Evolutionary conservation across 2,329 filamentous ascomycete genomes (phyloP).

Genomic region (Neoascochyta sp.): DNA sequence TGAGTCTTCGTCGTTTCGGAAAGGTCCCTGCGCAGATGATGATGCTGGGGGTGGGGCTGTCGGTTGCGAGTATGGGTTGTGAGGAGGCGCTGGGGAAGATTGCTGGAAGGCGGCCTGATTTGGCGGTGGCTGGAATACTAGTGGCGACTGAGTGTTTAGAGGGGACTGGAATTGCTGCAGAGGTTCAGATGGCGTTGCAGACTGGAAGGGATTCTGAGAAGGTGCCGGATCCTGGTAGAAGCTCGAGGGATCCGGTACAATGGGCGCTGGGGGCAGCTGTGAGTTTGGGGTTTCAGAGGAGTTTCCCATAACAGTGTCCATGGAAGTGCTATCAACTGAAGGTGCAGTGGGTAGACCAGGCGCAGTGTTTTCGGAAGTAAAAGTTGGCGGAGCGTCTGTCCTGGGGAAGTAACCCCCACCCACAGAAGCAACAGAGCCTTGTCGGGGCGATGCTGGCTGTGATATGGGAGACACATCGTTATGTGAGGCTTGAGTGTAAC

Average conservation of each 20-base stretch:
- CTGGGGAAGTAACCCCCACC: constrained; percentile 59
- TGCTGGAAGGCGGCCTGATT: constrained; percentile 10
- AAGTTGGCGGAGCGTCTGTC: constrained; percentile 45
- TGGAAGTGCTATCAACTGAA: constrained; percentile 28
- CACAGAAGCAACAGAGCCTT: constrained; percentile 44
- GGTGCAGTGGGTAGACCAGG: constrained; percentile 38
- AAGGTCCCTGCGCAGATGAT: constrained; percentile 33
- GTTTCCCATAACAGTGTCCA: constrained; percentile 20
- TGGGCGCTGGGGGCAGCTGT: too few relatives aligned
- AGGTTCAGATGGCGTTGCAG: constrained; percentile 8
- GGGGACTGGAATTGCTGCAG: constrained; percentile 9
- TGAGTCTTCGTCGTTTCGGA: constrained; percentile 63
- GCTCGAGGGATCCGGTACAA: constrained; percentile 23
- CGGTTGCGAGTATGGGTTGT: constrained; percentile 18
- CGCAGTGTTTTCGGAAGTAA: constrained; percentile 37
- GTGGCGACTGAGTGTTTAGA: constrained; percentile 5
- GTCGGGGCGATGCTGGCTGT: constrained; percentile 41
- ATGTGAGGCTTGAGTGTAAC: constrained; percentile 39
- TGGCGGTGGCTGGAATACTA: constrained; percentile 9
- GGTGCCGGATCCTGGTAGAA: constrained; percentile 37
- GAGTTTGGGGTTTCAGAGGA: constrained; percentile 15
- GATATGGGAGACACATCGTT: constrained; percentile 54
- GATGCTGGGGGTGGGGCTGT: constrained; percentile 14
- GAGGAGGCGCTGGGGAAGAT: constrained; percentile 11
- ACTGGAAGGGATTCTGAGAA: constrained; percentile 20